These are phyloP conservation scores for Skeletonema grethae DNA, from an alignment of 108 stramenopile genomes.

Conservation along the genomic window DNA sequence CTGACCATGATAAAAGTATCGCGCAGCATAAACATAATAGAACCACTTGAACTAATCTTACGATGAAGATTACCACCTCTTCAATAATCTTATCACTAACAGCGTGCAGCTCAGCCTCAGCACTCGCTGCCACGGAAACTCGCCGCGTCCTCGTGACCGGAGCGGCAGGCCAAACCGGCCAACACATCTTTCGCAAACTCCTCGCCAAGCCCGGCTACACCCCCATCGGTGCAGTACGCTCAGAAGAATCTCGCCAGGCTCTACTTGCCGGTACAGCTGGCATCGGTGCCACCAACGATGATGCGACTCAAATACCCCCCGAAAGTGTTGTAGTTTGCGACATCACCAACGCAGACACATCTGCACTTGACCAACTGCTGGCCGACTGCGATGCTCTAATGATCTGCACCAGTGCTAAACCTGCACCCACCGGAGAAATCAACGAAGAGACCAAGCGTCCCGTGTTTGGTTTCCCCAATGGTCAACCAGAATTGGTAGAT, in stretches of 20 bases:
- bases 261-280: slow-evolving; percentile 41
- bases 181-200: slow-evolving; percentile 63
- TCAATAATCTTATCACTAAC: not conserved
- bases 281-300: slow-evolving; percentile 13
- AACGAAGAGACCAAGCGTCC: slow-evolving; percentile 57
- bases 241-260: slow-evolving; percentile 48
- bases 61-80: not conserved
- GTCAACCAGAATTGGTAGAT: slow-evolving; percentile 74
- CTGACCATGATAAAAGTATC: too few species aligned
- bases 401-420: slow-evolving; percentile 84
- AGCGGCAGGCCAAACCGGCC: slow-evolving; percentile 77
- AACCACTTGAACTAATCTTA: not conserved
- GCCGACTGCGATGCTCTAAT: slow-evolving; percentile 70
- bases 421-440: slow-evolving; percentile 66
- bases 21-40: too few species aligned
- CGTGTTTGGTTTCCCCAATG: slow-evolving; percentile 63
- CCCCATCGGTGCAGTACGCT: slow-evolving; percentile 58
- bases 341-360: slow-evolving; percentile 49
- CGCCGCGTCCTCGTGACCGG: slow-evolving; percentile 66
- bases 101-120: not conserved
- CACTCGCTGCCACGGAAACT: slow-evolving; percentile 18
- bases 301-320: slow-evolving; percentile 1
- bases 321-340: slow-evolving; percentile 59
- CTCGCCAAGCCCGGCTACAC: slow-evolving; percentile 31
- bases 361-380: slow-evolving; percentile 42